Percentiles rank a stretch among this genome's conserved stretches.
Conservation (phyloP, 768 basidiomycete genomes). For the Auricularia sp. region DNA sequence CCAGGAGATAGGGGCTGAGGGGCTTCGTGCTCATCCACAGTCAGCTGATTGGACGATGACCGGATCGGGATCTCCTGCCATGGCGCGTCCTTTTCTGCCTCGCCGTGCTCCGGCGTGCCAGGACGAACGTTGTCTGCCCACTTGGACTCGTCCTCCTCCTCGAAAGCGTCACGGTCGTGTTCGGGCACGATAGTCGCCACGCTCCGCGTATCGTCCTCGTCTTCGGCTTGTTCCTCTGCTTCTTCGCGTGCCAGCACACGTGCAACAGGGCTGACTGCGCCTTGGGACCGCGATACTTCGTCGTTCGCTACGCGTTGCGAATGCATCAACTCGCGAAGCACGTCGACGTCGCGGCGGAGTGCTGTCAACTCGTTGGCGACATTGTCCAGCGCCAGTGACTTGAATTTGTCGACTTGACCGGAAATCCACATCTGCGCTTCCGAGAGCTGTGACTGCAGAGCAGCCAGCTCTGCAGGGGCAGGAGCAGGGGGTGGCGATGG, state of each 20-base stretch:
- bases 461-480: conserved; percentile 32
- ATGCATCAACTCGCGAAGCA: conserved; percentile 64
- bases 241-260: conserved; percentile 21
- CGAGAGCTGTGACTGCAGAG: conserved; percentile 72
- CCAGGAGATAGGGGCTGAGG: neutral
- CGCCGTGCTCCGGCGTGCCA: neutral
- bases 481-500: conserved; percentile 16
- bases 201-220: conserved; percentile 64
- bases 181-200: conserved; percentile 54
- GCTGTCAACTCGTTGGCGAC: conserved; percentile 68
- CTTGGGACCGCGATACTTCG: conserved; percentile 21
- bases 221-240: conserved; percentile 33
- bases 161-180: neutral
- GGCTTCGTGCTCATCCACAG: neutral
- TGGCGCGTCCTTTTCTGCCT: neutral
- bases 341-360: conserved; percentile 67
- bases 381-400: conserved; percentile 58
- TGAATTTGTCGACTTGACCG: conserved; percentile 72
- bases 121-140: neutral
- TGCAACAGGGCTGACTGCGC: conserved; percentile 21
- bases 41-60: neutral
- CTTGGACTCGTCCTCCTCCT: neutral
- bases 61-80: neutral
- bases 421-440: conserved; percentile 76
- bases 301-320: conserved; percentile 41